phyloP scores from a whole-genome alignment of 257 asterid genomes.

The Fraxinus americana region DNA sequence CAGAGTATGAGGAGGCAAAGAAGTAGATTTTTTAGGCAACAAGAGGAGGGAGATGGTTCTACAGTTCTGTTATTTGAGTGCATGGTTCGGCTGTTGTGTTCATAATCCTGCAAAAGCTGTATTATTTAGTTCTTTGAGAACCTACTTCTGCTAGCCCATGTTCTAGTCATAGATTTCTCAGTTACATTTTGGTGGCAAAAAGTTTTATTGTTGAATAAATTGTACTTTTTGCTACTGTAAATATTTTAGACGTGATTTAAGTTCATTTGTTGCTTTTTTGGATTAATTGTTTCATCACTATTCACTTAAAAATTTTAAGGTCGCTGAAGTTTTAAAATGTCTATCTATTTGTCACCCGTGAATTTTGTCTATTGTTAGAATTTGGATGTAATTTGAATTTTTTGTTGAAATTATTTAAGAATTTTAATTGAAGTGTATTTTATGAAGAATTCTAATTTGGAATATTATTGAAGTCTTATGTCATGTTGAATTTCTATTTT shows the following conservation, averaged over 20 bases:
- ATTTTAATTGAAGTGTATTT: too few species aligned
- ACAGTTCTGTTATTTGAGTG: not conserved
- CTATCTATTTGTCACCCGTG: too few species aligned
- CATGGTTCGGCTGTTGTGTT: not conserved
- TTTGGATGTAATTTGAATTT: too few species aligned
- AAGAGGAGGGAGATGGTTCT: not conserved
- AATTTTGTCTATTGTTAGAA: too few species aligned
- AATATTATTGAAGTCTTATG: too few species aligned
- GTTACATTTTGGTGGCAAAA: not conserved
- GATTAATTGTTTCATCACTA: too few species aligned
- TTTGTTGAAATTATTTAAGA: too few species aligned
- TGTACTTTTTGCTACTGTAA: not conserved
- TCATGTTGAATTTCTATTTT: too few species aligned
- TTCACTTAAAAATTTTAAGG: too few species aligned
- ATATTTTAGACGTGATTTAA: not conserved
- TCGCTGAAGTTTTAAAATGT: too few species aligned
- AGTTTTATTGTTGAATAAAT: not conserved
- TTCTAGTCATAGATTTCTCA: not conserved
- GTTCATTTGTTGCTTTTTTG: too few species aligned
- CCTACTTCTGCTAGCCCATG: not conserved
- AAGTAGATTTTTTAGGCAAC: slow-evolving; percentile 29
- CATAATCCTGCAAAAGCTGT: not conserved
- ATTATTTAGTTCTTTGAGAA: not conserved
- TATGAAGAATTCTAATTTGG: too few species aligned
- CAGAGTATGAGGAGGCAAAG: slow-evolving; percentile 72